These are phyloP conservation scores for Xylaria sp. DNA, from an alignment of 2,329 filamentous ascomycete species.

Conservation along the genomic window DNA sequence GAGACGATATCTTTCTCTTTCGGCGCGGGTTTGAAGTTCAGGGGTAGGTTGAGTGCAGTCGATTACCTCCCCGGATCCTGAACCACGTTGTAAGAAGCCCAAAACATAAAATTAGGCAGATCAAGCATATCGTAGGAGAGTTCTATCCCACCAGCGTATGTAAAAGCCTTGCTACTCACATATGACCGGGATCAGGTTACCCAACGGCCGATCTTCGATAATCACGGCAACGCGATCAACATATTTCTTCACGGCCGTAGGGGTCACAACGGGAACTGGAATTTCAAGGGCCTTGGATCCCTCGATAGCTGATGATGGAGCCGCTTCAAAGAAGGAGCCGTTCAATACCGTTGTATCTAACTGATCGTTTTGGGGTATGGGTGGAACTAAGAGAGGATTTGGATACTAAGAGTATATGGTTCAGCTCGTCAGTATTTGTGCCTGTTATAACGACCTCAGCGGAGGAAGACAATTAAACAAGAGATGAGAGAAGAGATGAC, in stretches of 20 bases:
- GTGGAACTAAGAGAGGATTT: background rate
- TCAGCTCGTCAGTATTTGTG: background rate
- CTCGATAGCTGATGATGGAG: background rate
- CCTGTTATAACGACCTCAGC: background rate
- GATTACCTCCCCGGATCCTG: background rate
- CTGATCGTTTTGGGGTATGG: background rate
- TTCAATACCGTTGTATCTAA: background rate
- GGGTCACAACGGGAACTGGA: background rate
- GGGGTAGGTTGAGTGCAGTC: background rate
- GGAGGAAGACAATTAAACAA: background rate
- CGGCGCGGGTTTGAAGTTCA: background rate
- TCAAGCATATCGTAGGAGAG: background rate
- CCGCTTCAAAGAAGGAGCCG: background rate
- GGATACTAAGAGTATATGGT: background rate
- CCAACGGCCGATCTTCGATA: slow-evolving; percentile 50
- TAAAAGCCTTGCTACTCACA: slow-evolving; percentile 20
- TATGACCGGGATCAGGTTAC: slow-evolving; percentile 52
- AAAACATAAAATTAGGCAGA: too few species aligned
- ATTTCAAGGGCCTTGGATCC: background rate
- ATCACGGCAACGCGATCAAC: slow-evolving; percentile 49
- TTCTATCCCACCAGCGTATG: background rate
- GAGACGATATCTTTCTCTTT: background rate
- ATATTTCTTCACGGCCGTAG: slow-evolving; percentile 21
- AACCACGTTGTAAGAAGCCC: background rate
- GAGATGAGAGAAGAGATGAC: background rate